Evolutionary conservation across 805 yeast species (phyloP).

Genomic region (Zygosaccharomyces siamensis): DNA sequence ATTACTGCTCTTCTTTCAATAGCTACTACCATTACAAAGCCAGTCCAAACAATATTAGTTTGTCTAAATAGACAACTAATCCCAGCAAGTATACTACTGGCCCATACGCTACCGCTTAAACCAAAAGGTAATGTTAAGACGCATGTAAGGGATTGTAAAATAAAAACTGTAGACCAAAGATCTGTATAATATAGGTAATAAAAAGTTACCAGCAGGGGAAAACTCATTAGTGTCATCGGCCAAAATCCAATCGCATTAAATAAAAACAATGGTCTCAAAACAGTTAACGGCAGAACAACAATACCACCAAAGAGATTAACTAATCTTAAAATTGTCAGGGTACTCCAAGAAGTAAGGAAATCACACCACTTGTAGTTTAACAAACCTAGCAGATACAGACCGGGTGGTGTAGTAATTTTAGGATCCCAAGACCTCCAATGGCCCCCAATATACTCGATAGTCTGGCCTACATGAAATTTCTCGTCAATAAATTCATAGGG

Average conservation of each 20-base stretch:
- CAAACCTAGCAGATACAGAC: conserved; percentile 57
- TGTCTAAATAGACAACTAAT: conserved; percentile 75
- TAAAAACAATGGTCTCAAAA: conserved; percentile 38
- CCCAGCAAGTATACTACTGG: conserved; percentile 54
- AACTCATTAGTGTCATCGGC: conserved; percentile 42
- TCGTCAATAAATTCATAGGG: conserved; percentile 52
- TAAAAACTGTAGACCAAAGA: conserved; percentile 78
- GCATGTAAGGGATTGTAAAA: conserved; percentile 50
- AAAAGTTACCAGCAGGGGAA: conserved; percentile 71
- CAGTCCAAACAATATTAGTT: conserved; percentile 86
- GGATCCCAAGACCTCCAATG: conserved; percentile 71
- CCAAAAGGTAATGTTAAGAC: conserved; percentile 41
- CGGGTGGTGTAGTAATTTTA: conserved; percentile 96
- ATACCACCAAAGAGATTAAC: conserved; percentile 67
- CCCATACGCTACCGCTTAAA: conserved; percentile 32
- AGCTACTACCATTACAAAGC: conserved; percentile 50
- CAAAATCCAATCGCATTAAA: conserved; percentile 43
- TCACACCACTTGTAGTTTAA: conserved; percentile 29
- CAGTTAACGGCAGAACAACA: conserved; percentile 46
- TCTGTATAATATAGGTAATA: conserved; percentile 85
- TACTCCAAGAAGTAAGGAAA: conserved; percentile 24
- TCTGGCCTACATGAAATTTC: conserved; percentile 78
- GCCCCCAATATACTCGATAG: conserved; percentile 58
- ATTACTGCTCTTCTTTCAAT: conserved; percentile 48
- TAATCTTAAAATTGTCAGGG: conserved; percentile 43